A percentile compares a stretch with the other conserved stretches of the same genome.
Evolutionary conservation across 805 yeast species (phyloP).

Genomic region (Metschnikowia colocasiae): DNA sequence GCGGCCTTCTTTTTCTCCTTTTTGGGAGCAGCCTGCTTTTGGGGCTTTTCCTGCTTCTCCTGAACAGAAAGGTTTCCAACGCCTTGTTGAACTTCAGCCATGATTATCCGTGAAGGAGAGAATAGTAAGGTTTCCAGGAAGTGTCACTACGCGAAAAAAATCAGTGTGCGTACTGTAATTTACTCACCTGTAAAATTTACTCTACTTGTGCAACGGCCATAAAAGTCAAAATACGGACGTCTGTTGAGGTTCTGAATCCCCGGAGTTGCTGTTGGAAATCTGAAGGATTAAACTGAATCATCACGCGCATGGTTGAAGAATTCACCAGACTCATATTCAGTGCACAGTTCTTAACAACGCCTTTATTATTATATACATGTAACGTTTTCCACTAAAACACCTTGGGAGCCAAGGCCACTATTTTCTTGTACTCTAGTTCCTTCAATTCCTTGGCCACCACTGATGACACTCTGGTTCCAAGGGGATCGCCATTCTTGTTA

Average conservation of each 20-base stretch:
- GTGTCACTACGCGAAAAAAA: conserved; percentile 5
- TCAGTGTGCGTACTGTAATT: conserved; percentile 4
- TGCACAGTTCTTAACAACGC: background rate
- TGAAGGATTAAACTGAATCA: no score
- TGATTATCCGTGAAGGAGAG: conserved; percentile 5
- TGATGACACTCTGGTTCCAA: conserved; percentile 88
- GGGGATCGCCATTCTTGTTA: conserved; percentile 88
- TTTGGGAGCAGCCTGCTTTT: conserved; percentile 12
- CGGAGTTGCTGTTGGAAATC: no score
- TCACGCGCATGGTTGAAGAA: no score
- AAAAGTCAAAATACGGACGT: background rate
- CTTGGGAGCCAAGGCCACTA: conserved; percentile 88
- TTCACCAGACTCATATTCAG: background rate
- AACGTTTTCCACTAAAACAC: conserved; percentile 12
- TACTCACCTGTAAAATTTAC: conserved; percentile 3
- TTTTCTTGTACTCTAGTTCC: conserved; percentile 77
- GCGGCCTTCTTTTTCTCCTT: conserved; percentile 45
- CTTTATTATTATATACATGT: conserved; percentile 3
- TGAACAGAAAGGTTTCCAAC: conserved; percentile 18
- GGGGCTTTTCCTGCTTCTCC: conserved; percentile 12
- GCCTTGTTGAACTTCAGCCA: conserved; percentile 20
- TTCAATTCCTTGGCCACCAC: conserved; percentile 89
- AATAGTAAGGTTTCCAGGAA: background rate
- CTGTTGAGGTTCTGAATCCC: background rate
- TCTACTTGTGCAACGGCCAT: background rate